Percentiles rank a stretch among this genome's conserved stretches.
phyloP scores from a whole-genome alignment of 768 basidiomycete genomes.

The Pleurotus sapidus region DNA sequence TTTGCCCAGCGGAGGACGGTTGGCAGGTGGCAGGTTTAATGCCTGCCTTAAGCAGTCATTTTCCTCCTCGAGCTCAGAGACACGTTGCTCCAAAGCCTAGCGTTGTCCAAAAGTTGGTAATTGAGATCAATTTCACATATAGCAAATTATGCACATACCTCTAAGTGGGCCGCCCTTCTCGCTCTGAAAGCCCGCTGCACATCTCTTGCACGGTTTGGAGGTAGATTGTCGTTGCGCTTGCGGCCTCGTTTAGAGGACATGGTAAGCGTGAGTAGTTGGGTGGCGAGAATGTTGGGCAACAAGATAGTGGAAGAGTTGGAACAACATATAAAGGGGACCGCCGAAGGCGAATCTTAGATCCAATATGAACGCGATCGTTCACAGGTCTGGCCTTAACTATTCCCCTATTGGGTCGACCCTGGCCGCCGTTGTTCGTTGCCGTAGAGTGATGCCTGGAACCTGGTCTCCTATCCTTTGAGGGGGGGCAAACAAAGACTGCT shows the following conservation, averaged over 20 bases:
- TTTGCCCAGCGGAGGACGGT: slow-evolving; percentile 70
- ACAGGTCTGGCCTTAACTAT: slow-evolving; percentile 4
- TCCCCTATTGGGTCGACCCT: slow-evolving; percentile 4
- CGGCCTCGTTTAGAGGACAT: slow-evolving; percentile 90
- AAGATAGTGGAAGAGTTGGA: slow-evolving; percentile 21
- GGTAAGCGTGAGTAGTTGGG: slow-evolving; percentile 25
- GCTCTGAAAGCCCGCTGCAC: slow-evolving; percentile 90
- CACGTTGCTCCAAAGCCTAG: slow-evolving; percentile 80
- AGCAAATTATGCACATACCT: slow-evolving; percentile 44
- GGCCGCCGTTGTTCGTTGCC: slow-evolving; percentile 1
- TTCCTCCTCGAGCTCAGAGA: slow-evolving; percentile 82
- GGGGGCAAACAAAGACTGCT: not conserved
- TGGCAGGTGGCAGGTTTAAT: slow-evolving; percentile 71
- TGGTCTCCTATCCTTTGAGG: not conserved
- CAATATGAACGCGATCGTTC: slow-evolving; percentile 8
- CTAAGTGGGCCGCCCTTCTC: slow-evolving; percentile 81
- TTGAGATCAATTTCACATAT: slow-evolving; percentile 41
- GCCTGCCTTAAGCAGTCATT: slow-evolving; percentile 70
- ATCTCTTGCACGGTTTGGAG: slow-evolving; percentile 81
- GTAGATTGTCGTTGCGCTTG: slow-evolving; percentile 78
- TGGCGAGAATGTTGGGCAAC: slow-evolving; percentile 23
- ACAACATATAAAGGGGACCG: slow-evolving; percentile 38
- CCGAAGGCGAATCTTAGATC: slow-evolving; percentile 10
- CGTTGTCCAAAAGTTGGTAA: slow-evolving; percentile 20
- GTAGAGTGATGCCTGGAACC: not conserved